These are phyloP conservation scores for Pyrus betulifolia DNA, from an alignment of 306 rosid species.

Conservation along the genomic window DNA sequence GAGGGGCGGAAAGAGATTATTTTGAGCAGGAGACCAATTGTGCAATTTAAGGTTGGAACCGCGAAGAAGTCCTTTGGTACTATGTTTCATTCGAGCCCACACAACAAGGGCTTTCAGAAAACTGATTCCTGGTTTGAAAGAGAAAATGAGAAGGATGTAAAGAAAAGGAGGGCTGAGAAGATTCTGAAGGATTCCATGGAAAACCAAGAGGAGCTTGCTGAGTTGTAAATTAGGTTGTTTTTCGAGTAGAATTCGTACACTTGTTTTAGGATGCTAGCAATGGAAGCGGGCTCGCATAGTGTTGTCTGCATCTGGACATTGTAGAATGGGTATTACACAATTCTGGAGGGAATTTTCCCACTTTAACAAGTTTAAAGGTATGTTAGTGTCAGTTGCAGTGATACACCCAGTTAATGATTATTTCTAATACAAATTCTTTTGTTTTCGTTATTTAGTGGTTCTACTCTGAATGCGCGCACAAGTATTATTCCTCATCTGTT, in stretches of 20 bases:
- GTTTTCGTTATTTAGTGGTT: slow-evolving; percentile 11
- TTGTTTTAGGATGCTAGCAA: slow-evolving; percentile 55
- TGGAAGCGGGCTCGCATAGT: slow-evolving; percentile 44
- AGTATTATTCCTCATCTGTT: not conserved
- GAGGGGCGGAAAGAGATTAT: slow-evolving; percentile 31
- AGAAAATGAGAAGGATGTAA: slow-evolving; percentile 63
- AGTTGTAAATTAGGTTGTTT: slow-evolving; percentile 60
- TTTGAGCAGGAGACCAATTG: slow-evolving; percentile 43
- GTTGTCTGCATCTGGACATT: slow-evolving; percentile 45
- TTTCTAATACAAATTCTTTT: slow-evolving; percentile 32
- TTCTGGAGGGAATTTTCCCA: slow-evolving; percentile 37
- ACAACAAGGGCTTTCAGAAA: slow-evolving; percentile 35
- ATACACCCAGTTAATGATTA: slow-evolving; percentile 43
- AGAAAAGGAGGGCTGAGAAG: slow-evolving; percentile 67
- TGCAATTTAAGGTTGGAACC: slow-evolving; percentile 63
- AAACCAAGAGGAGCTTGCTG: slow-evolving; percentile 58
- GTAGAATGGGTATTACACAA: slow-evolving; percentile 49
- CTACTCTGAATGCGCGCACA: not conserved
- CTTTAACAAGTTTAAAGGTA: slow-evolving; percentile 60
- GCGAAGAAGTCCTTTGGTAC: slow-evolving; percentile 50
- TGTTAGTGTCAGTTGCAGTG: slow-evolving; percentile 47
- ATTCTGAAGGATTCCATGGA: slow-evolving; percentile 75
- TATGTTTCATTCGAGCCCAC: slow-evolving; percentile 27
- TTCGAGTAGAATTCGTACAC: slow-evolving; percentile 51
- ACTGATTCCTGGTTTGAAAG: slow-evolving; percentile 40